Evolutionary conservation across 2,329 filamentous ascomycete genomes (phyloP).

Genomic region (Cladosporium sp.): DNA sequence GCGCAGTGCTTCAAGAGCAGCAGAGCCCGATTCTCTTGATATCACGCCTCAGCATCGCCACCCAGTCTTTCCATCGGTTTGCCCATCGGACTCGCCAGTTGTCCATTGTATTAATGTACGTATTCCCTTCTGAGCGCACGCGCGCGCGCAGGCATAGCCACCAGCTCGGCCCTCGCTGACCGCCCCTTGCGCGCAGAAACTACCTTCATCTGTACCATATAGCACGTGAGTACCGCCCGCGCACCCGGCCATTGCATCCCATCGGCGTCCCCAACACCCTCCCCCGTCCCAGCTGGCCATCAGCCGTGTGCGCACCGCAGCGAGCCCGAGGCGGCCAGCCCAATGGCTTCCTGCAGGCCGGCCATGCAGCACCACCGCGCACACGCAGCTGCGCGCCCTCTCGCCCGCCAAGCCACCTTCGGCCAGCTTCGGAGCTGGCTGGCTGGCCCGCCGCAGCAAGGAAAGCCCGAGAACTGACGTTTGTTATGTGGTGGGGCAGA

Average conservation of each 20-base stretch:
- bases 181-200: neutral
- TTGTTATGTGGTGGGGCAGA: neutral
- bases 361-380: too few species aligned
- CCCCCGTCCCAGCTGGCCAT: too few species aligned
- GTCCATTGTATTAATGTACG: conserved; percentile 3
- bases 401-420: neutral
- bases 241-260: neutral
- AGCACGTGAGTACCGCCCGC: neutral
- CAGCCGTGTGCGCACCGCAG: neutral
- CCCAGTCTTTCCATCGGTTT: neutral
- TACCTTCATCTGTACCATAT: neutral
- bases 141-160: too few species aligned
- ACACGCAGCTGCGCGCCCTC: too few species aligned
- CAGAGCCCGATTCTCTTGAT: neutral
- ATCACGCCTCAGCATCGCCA: neutral
- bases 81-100: neutral
- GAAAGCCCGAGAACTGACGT: neutral
- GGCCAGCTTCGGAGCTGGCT: neutral
- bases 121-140: neutral
- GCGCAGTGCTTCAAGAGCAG: neutral
- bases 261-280: neutral
- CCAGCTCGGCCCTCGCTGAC: neutral
- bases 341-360: too few species aligned
- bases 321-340: neutral
- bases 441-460: neutral